These are phyloP conservation scores for Anethum foeniculum DNA, from an alignment of 140 eudicot species.

Conservation along the genomic window DNA sequence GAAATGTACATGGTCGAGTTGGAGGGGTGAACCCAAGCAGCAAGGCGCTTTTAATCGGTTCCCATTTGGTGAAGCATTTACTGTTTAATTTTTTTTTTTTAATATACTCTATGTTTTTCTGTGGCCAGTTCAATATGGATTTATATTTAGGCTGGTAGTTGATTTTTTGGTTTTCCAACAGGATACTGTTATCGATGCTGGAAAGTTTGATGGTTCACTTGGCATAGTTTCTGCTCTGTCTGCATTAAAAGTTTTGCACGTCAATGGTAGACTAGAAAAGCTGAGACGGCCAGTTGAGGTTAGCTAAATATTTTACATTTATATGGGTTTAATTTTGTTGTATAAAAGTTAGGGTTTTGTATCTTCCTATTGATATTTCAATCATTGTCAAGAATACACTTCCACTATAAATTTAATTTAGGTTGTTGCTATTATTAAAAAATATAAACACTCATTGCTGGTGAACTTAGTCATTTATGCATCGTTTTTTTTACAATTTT, in stretches of 20 bases:
- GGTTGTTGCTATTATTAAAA: not conserved
- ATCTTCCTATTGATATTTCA: not conserved
- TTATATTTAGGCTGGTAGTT: not conserved
- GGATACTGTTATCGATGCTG: constrained; percentile 99
- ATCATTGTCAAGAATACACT: not conserved
- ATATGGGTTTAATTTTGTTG: not conserved
- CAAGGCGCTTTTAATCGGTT: constrained; percentile 76
- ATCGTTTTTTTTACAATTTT: not conserved
- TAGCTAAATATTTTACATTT: constrained; percentile 9
- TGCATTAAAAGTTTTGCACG: constrained; percentile 73
- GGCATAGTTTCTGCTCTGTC: constrained; percentile 86
- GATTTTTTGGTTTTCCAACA: constrained; percentile 13
- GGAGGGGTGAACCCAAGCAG: constrained; percentile 57
- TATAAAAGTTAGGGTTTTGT: not conserved
- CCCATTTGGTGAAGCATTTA: constrained; percentile 64
- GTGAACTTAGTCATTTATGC: not conserved
- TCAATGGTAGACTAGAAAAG: constrained; percentile 39
- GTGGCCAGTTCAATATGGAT: not conserved
- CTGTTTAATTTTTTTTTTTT: not conserved
- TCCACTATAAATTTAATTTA: not conserved
- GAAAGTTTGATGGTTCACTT: constrained; percentile 86
- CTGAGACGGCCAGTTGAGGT: constrained; percentile 88
- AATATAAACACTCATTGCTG: not conserved
- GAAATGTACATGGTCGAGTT: constrained; percentile 91
- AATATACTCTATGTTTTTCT: not conserved